phyloP scores from a whole-genome alignment of 2,329 filamentous ascomycete species.

The Xylariaceae sp. region DNA sequence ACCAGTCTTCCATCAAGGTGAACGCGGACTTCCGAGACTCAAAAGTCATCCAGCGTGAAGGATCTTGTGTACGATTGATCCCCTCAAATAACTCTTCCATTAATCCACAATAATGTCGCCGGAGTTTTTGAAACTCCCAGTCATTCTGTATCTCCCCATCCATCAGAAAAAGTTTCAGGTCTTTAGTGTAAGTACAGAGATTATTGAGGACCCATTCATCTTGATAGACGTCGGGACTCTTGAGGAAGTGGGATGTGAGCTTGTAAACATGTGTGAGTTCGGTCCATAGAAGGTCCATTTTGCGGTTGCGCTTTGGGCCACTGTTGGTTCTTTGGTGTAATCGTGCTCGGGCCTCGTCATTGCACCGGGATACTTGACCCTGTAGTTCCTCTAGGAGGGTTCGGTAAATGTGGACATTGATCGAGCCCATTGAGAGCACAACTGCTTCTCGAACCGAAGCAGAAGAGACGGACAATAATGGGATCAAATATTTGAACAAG shows the following conservation, averaged over 20 bases:
- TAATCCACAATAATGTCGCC: constrained; percentile 91
- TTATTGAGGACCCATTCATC: constrained; percentile 93
- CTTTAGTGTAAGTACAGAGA: constrained; percentile 86
- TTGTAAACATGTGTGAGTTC: constrained; percentile 98
- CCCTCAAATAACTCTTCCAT: constrained; percentile 93
- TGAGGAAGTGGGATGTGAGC: constrained; percentile 87
- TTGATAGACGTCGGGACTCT: constrained; percentile 76
- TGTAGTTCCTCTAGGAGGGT: constrained; percentile 90
- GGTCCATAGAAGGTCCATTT: constrained; percentile 85
- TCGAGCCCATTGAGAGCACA: constrained; percentile 89
- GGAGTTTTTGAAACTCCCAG: constrained; percentile 89
- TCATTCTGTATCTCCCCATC: constrained; percentile 94
- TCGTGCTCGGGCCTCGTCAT: constrained; percentile 84
- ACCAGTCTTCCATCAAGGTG: constrained; percentile 98
- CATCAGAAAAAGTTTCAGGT: constrained; percentile 91
- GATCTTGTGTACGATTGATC: constrained; percentile 83
- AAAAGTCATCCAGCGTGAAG: constrained; percentile 95
- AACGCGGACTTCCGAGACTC: constrained; percentile 95
- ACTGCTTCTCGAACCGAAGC: constrained; percentile 86
- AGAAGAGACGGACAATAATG: constrained; percentile 80
- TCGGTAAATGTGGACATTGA: constrained; percentile 92
- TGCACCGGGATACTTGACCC: constrained; percentile 82
- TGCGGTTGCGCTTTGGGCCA: constrained; percentile 78
- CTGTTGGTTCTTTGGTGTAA: constrained; percentile 88
- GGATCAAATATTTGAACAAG: constrained; percentile 90